Conservation (phyloP, 228 moss, liverwort and hornwort species). For the Sphagnum fallax region DNA sequence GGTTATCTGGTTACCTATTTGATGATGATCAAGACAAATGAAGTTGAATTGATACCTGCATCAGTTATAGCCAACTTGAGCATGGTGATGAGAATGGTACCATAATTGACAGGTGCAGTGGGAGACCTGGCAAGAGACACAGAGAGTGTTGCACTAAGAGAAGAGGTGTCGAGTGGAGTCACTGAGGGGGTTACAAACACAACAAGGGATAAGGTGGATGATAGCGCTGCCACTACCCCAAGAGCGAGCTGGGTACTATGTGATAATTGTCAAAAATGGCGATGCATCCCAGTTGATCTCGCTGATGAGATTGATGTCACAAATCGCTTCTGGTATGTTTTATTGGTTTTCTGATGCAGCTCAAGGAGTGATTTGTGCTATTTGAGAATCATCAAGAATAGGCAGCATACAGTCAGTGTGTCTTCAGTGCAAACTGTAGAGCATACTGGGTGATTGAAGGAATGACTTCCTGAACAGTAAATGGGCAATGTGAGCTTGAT, state of each 20-base stretch:
- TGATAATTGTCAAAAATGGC: constrained; percentile 89
- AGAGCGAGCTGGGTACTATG: constrained; percentile 85
- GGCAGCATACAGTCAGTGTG: too few relatives aligned
- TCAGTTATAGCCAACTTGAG: too few relatives aligned
- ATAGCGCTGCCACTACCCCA: constrained; percentile 38
- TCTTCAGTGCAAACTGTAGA: too few relatives aligned
- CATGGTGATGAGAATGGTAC: too few relatives aligned
- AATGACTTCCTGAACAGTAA: background rate
- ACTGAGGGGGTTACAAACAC: constrained; percentile 71
- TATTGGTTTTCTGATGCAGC: background rate
- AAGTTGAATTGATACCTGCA: too few relatives aligned
- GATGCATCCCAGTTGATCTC: constrained; percentile 86
- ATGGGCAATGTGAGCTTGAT: background rate
- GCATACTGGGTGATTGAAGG: too few relatives aligned
- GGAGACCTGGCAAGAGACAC: constrained; percentile 17
- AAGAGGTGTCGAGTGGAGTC: constrained; percentile 79
- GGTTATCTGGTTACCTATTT: too few relatives aligned
- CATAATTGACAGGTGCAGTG: too few relatives aligned
- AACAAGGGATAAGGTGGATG: constrained; percentile 50
- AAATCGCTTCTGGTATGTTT: constrained; percentile 42
- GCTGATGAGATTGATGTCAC: constrained; percentile 81
- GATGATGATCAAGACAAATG: too few relatives aligned
- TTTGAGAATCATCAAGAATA: too few relatives aligned
- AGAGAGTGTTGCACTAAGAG: constrained; percentile 43
- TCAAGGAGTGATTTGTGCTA: too few relatives aligned